These are phyloP conservation scores for Saccharomycopsis vini DNA, from an alignment of 805 yeast species.

Conservation along the genomic window DNA sequence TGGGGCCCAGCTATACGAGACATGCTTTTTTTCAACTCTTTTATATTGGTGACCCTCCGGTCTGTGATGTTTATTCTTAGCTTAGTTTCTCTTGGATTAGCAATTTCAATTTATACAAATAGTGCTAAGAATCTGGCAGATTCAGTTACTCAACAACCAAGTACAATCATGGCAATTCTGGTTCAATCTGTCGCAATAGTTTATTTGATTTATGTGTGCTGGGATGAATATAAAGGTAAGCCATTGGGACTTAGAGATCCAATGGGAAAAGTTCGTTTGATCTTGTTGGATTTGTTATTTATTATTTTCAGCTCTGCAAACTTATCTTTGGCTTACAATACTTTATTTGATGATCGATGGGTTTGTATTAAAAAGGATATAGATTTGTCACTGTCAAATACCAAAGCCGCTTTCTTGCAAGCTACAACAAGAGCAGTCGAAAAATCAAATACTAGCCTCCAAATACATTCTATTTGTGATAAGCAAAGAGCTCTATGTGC, in stretches of 20 bases:
- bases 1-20: slow-evolving; percentile 55
- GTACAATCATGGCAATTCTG: slow-evolving; percentile 86
- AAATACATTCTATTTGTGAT: slow-evolving; percentile 44
- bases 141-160: slow-evolving; percentile 62
- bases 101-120: slow-evolving; percentile 43
- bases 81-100: slow-evolving; percentile 61
- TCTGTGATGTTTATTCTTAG: slow-evolving; percentile 50
- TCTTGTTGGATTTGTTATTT: slow-evolving; percentile 75
- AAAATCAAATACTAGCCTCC: slow-evolving; percentile 23
- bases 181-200: slow-evolving; percentile 73
- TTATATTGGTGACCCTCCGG: slow-evolving; percentile 71
- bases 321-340: slow-evolving; percentile 74
- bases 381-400: too few species aligned
- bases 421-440: background rate
- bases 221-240: slow-evolving; percentile 86
- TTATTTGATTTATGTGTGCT: slow-evolving; percentile 73
- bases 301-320: slow-evolving; percentile 87
- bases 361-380: slow-evolving; percentile 41
- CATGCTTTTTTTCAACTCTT: slow-evolving; percentile 63
- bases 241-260: slow-evolving; percentile 89
- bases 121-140: slow-evolving; percentile 13
- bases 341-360: slow-evolving; percentile 76
- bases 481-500: slow-evolving; percentile 74
- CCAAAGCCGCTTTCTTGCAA: background rate
- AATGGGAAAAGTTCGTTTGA: slow-evolving; percentile 67